These are phyloP conservation scores for Gossypium aridum DNA, from an alignment of 441 rosid species.

Conservation along the genomic window DNA sequence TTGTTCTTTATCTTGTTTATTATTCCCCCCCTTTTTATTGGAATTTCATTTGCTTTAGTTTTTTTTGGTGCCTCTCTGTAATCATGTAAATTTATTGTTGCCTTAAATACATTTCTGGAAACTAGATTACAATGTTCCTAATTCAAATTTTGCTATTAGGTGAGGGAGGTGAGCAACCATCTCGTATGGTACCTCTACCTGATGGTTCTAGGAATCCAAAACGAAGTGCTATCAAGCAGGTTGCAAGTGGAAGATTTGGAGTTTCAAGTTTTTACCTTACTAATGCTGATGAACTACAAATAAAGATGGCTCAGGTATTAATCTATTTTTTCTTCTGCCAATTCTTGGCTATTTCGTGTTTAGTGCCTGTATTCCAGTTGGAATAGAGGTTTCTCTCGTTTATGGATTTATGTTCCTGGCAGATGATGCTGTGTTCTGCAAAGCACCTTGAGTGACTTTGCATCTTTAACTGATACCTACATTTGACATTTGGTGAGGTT, in stretches of 20 bases:
- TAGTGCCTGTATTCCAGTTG: conserved; percentile 40
- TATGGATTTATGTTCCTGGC: conserved; percentile 53
- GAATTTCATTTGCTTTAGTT: neutral
- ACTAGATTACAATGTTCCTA: neutral
- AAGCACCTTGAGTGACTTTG: conserved; percentile 50
- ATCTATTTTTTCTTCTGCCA: conserved; percentile 6
- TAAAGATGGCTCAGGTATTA: conserved; percentile 99
- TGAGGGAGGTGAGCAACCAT: conserved; percentile 99
- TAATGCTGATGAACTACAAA: conserved; percentile 97
- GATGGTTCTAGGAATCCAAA: conserved; percentile 93
- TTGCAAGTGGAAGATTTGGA: conserved; percentile 99
- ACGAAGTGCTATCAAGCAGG: conserved; percentile 99
- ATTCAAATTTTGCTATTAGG: conserved; percentile 36
- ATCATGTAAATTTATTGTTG: neutral
- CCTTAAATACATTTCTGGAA: neutral
- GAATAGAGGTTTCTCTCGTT: conserved; percentile 46
- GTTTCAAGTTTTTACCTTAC: conserved; percentile 97
- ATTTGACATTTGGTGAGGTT: conserved; percentile 44
- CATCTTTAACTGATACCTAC: conserved; percentile 38
- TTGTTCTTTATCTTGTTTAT: neutral
- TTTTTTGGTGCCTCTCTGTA: neutral
- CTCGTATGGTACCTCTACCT: conserved; percentile 93
- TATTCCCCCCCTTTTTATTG: neutral
- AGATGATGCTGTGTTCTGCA: conserved; percentile 56
- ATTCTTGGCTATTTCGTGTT: conserved; percentile 23